Evolutionary conservation across 768 basidiomycete genomes (phyloP).

Genomic region (Tricholoma saponaceum): DNA sequence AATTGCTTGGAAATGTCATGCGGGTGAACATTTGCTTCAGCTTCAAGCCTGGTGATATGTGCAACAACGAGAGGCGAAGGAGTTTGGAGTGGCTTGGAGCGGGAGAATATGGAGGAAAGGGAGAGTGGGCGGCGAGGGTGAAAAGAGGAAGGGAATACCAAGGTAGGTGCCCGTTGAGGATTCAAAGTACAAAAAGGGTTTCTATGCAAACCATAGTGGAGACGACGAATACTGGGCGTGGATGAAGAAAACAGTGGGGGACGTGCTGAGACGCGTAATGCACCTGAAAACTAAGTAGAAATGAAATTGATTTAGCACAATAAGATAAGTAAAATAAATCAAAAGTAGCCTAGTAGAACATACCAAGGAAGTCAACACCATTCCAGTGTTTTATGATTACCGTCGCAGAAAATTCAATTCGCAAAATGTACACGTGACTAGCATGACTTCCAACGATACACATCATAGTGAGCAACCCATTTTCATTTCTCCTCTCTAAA

Average conservation of each 20-base stretch:
- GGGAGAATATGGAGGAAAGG: conserved; percentile 43
- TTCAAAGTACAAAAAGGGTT: conserved; percentile 9
- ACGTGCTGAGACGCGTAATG: conserved; percentile 28
- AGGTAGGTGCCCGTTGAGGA: conserved; percentile 7
- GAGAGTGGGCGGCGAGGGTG: conserved; percentile 29
- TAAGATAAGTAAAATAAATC: conserved; percentile 14
- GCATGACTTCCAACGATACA: conserved; percentile 6
- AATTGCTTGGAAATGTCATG: conserved; percentile 69
- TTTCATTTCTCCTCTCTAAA: background rate
- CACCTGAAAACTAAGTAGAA: conserved; percentile 31
- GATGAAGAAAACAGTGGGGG: conserved; percentile 5
- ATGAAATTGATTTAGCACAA: no score
- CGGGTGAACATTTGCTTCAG: conserved; percentile 71
- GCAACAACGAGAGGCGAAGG: conserved; percentile 67
- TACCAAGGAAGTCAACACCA: conserved; percentile 8
- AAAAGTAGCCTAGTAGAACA: background rate
- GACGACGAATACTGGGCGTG: conserved; percentile 4
- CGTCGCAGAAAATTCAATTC: conserved; percentile 6
- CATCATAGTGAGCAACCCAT: conserved; percentile 6
- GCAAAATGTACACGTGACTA: conserved; percentile 13
- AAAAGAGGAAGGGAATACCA: conserved; percentile 14
- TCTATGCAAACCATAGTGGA: conserved; percentile 9
- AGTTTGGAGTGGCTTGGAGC: conserved; percentile 38
- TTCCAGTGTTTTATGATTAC: conserved; percentile 1
- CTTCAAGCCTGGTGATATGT: conserved; percentile 69